Evolutionary conservation across 2,329 filamentous ascomycete genomes (phyloP).

Genomic region (Bipolaris gigantea): DNA sequence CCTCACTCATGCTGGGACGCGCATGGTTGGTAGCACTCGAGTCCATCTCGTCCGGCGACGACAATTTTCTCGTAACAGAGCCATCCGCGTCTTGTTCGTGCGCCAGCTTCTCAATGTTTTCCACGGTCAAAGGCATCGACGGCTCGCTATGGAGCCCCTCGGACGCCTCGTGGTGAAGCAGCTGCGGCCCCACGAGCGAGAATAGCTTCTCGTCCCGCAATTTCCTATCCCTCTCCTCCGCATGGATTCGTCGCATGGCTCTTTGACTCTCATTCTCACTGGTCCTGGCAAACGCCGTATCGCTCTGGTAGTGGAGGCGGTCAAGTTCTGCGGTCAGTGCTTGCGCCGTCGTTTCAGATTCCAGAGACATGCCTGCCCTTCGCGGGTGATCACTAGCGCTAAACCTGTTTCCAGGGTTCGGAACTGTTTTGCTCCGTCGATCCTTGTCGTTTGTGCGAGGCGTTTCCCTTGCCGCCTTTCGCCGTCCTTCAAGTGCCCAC

Average conservation of each 20-base stretch:
- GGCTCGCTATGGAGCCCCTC: constrained; percentile 22
- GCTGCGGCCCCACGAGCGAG: constrained; percentile 48
- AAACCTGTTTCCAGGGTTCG: constrained; percentile 20
- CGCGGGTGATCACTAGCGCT: constrained; percentile 35
- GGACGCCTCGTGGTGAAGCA: constrained; percentile 25
- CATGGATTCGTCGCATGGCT: constrained; percentile 50
- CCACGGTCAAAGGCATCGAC: constrained; percentile 41
- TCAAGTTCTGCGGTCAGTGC: constrained; percentile 41
- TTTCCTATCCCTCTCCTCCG: constrained; percentile 58
- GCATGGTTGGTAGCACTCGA: constrained; percentile 23
- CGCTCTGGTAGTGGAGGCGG: constrained; percentile 43
- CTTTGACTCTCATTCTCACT: constrained; percentile 51
- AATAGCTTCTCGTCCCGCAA: constrained; percentile 60
- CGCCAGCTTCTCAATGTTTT: constrained; percentile 42
- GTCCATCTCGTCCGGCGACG: constrained; percentile 15
- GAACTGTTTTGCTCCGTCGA: constrained; percentile 27
- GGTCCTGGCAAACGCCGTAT: constrained; percentile 45
- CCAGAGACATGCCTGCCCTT: constrained; percentile 27
- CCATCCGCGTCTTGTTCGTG: constrained; percentile 33
- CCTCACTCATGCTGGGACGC: constrained; percentile 20
- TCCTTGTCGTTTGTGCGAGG: constrained; percentile 31
- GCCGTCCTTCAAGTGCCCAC: constrained; percentile 59
- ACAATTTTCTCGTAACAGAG: constrained; percentile 11
- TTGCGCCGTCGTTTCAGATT: constrained; percentile 43
- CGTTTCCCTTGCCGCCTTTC: constrained; percentile 36